Conservation (phyloP, 2,329 filamentous ascomycete genomes). For the Pseudocercospora crystallina region DNA sequence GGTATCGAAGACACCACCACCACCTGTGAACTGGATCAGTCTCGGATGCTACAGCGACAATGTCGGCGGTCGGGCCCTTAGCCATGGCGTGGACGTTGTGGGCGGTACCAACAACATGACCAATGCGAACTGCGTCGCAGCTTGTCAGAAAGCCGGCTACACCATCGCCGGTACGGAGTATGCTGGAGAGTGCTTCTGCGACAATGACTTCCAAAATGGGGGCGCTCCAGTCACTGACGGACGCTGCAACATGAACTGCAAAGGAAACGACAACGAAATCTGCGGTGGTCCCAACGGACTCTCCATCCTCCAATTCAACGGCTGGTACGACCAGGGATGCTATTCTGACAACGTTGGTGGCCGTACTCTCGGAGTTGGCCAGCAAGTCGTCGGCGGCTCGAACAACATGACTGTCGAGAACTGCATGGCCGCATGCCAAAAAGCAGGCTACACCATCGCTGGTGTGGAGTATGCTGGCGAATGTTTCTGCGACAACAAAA, state of each 20-base stretch:
- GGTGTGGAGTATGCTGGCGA: conserved; percentile 29
- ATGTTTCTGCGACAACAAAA: conserved; percentile 35
- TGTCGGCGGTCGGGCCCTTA: conserved; percentile 21
- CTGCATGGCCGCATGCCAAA: conserved; percentile 30
- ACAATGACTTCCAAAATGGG: conserved; percentile 23
- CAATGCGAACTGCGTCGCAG: conserved; percentile 22
- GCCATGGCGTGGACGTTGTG: conserved; percentile 14
- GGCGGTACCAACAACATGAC: conserved; percentile 24
- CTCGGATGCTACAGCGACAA: conserved; percentile 29
- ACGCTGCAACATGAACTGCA: conserved; percentile 30
- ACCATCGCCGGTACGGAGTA: conserved; percentile 28
- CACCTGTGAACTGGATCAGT: conserved; percentile 26
- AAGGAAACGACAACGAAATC: conserved; percentile 28
- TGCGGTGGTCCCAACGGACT: conserved; percentile 29
- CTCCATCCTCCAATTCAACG: conserved; percentile 25
- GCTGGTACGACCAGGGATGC: conserved; percentile 29
- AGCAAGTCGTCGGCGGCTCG: conserved; percentile 23
- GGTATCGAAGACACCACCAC: conserved; percentile 18
- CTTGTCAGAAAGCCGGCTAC: conserved; percentile 17
- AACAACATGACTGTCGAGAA: conserved; percentile 24
- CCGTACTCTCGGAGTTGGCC: conserved; percentile 20
- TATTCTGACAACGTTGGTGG: conserved; percentile 25
- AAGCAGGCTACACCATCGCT: conserved; percentile 34
- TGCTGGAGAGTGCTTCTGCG: conserved; percentile 25
- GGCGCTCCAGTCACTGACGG: conserved; percentile 19